phyloP scores from a whole-genome alignment of 2,329 filamentous ascomycete genomes.

The Xylaria polymorpha region DNA sequence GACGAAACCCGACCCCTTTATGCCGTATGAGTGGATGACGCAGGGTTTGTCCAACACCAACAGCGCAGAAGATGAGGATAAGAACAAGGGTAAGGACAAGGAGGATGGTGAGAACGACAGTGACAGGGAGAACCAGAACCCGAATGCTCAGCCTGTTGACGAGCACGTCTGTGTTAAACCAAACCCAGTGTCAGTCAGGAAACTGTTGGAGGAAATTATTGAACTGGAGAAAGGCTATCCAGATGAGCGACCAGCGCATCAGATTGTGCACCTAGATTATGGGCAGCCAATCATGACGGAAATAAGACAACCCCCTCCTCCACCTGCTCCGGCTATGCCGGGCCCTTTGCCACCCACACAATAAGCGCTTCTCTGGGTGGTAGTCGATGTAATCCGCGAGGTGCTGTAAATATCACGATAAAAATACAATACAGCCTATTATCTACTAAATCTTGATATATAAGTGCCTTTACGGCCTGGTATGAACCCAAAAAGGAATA shows the following conservation, averaged over 20 bases:
- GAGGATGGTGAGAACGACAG: neutral
- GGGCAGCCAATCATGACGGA: neutral
- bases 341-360: neutral
- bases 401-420: no score
- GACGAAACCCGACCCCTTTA: constrained; percentile 7
- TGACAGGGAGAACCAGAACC: neutral
- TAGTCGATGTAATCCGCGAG: no score
- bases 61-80: neutral
- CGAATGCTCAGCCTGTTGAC: no score
- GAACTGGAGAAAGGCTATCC: accelerated
- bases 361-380: neutral
- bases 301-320: neutral
- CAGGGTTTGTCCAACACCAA: neutral
- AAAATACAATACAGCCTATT: no score
- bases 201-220: neutral
- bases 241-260: neutral
- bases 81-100: neutral
- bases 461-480: no score
- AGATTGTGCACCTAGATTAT: neutral
- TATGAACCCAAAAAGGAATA: no score
- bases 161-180: neutral
- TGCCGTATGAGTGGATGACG: constrained; percentile 16
- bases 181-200: neutral
- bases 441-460: no score
- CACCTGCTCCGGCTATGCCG: neutral